These are phyloP conservation scores for Kalaharituber pfeilii DNA, from an alignment of 2,329 filamentous ascomycete species.

Conservation along the genomic window DNA sequence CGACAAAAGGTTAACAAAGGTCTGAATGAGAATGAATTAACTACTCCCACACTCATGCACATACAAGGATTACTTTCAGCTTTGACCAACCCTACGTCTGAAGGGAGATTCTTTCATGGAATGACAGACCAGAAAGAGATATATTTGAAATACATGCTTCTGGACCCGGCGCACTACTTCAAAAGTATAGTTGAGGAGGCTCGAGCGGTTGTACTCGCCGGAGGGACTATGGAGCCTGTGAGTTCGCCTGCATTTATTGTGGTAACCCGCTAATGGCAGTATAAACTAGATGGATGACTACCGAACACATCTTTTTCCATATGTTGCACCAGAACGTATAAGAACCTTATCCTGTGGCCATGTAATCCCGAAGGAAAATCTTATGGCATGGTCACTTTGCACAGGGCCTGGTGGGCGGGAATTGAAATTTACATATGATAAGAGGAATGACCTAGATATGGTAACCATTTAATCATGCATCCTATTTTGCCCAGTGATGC, in stretches of 20 bases:
- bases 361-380: slow-evolving; percentile 67
- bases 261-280: slow-evolving; percentile 11
- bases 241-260: slow-evolving; percentile 3
- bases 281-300: slow-evolving; percentile 59
- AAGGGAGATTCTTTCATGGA: slow-evolving; percentile 49
- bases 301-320: slow-evolving; percentile 66
- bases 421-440: slow-evolving; percentile 80
- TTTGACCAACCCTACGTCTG: slow-evolving; percentile 66
- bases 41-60: slow-evolving; percentile 34
- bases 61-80: slow-evolving; percentile 56
- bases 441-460: slow-evolving; percentile 50
- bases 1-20: not conserved
- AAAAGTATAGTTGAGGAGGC: slow-evolving; percentile 70
- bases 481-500: slow-evolving; percentile 3
- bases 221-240: slow-evolving; percentile 88
- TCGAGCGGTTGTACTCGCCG: slow-evolving; percentile 73
- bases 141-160: slow-evolving; percentile 49
- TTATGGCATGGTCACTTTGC: slow-evolving; percentile 58
- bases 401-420: slow-evolving; percentile 32
- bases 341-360: slow-evolving; percentile 82
- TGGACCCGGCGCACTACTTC: slow-evolving; percentile 85
- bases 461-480: slow-evolving; percentile 25
- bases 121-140: slow-evolving; percentile 17
- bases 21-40: slow-evolving; percentile 7
- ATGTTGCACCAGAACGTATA: slow-evolving; percentile 44